A percentile compares a stretch with the other conserved stretches of the same genome.
Evolutionary conservation across 495 filamentous ascomycete genomes (phyloP).

Genomic region (Polyplosphaeria fusca): DNA sequence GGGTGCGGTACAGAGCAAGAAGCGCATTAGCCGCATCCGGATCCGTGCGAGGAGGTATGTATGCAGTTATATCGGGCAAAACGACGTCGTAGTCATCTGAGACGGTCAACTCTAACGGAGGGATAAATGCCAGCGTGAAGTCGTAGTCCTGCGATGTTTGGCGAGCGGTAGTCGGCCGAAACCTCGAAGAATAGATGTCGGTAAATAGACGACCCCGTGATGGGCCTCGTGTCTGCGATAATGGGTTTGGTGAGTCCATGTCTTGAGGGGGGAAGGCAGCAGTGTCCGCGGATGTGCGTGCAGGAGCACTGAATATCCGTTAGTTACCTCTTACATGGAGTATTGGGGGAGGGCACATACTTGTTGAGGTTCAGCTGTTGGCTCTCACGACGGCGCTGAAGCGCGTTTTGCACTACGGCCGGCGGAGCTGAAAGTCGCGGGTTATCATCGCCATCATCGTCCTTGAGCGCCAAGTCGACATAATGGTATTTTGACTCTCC

Average conservation of each 20-base stretch:
- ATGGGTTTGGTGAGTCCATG: conserved; percentile 33
- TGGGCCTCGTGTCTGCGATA: conserved; percentile 11
- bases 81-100: conserved; percentile 59
- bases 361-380: too few species aligned
- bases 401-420: background rate
- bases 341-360: background rate
- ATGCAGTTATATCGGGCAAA: conserved; percentile 73
- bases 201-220: conserved; percentile 40
- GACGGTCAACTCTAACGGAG: conserved; percentile 46
- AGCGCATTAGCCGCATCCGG: conserved; percentile 77
- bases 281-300: conserved; percentile 59
- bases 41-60: conserved; percentile 73
- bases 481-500: conserved; percentile 99
- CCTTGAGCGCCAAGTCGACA: conserved; percentile 73
- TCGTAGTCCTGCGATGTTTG: conserved; percentile 37
- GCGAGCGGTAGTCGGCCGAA: conserved; percentile 14
- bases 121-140: conserved; percentile 65
- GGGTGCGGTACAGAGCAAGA: conserved; percentile 81
- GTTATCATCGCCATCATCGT: conserved; percentile 45
- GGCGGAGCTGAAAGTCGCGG: background rate
- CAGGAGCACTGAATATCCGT: conserved; percentile 31
- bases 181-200: conserved; percentile 34
- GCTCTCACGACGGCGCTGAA: too few species aligned
- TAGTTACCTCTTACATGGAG: conserved; percentile 3
- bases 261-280: conserved; percentile 59